These are phyloP conservation scores for Ambrosia artemisiifolia DNA, from an alignment of 129 eudicot species.

Conservation along the genomic window DNA sequence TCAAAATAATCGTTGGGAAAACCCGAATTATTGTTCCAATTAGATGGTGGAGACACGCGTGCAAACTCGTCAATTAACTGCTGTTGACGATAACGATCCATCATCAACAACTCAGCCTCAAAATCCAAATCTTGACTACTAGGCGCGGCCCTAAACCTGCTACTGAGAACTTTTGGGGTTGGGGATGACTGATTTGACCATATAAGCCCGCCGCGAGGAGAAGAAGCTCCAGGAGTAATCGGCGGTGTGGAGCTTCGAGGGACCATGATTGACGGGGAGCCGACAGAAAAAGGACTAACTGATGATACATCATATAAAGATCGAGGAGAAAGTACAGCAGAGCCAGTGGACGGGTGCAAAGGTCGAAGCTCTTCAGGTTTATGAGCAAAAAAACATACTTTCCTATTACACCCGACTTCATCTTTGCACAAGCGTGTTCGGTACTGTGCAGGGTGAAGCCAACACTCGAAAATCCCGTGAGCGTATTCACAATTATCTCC, in stretches of 20 bases:
- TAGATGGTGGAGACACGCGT: not conserved
- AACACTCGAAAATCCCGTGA: constrained; percentile 86
- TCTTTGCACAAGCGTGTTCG: constrained; percentile 85
- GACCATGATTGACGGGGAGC: constrained; percentile 52
- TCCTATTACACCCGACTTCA: constrained; percentile 54
- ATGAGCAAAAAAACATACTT: constrained; percentile 89
- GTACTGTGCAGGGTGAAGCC: constrained; percentile 93
- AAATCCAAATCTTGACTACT: constrained; percentile 49
- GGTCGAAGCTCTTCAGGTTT: constrained; percentile 81
- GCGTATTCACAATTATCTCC: constrained; percentile 87
- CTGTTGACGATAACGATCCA: constrained; percentile 42
- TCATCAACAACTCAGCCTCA: constrained; percentile 43
- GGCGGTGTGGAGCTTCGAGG: constrained; percentile 54
- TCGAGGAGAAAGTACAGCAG: constrained; percentile 75
- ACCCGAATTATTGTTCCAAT: constrained; percentile 19
- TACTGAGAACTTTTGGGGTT: constrained; percentile 43
- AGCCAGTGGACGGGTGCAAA: constrained; percentile 75
- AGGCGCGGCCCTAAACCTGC: constrained; percentile 51
- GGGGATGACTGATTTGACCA: constrained; percentile 66
- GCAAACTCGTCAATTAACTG: constrained; percentile 4
- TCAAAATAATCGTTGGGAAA: constrained; percentile 30
- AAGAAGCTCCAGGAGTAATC: not conserved
- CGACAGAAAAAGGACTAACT: constrained; percentile 54
- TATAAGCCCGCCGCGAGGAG: not conserved
- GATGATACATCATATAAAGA: constrained; percentile 50